A percentile compares a stretch with the other conserved stretches of the same genome.
Evolutionary conservation across 2,329 filamentous ascomycete genomes (phyloP).

Genomic region (Orbilia brochopaga): DNA sequence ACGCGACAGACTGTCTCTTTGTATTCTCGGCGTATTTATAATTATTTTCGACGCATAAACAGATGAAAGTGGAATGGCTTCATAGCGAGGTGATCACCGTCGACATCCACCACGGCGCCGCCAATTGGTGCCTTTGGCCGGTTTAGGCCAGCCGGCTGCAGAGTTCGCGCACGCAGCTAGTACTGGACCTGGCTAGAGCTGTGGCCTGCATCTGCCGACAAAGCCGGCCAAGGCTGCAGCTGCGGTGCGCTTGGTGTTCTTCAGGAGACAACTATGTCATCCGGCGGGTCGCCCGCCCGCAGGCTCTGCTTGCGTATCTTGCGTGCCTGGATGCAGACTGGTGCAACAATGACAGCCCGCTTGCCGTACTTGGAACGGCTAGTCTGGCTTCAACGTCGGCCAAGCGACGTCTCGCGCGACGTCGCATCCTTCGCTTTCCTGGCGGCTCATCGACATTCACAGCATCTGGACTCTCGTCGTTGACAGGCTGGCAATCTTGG

Average conservation of each 20-base stretch:
- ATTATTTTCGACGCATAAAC: neutral
- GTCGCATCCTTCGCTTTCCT: neutral
- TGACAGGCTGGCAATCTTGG: neutral
- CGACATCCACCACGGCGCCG: neutral
- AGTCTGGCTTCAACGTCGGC: neutral
- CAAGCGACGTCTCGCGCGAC: neutral
- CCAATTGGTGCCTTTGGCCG: neutral
- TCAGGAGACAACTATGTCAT: neutral
- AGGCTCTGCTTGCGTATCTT: neutral
- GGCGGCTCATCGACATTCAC: neutral
- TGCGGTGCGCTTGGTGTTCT: neutral
- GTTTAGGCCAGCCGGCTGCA: neutral
- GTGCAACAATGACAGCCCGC: neutral
- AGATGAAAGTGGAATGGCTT: neutral
- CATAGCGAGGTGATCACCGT: neutral
- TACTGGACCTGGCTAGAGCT: neutral
- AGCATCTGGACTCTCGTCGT: neutral
- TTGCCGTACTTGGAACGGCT: neutral
- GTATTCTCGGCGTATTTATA: neutral
- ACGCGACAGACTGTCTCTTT: neutral
- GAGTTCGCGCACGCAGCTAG: neutral
- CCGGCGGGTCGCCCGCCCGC: neutral
- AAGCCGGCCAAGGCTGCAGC: slow-evolving; percentile 1
- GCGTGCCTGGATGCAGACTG: neutral
- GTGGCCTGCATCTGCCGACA: neutral